Percentiles rank a stretch among this genome's conserved stretches.
These are phyloP conservation scores for Corymbia maculata DNA, from an alignment of 345 rosid species.

Conservation along the genomic window DNA sequence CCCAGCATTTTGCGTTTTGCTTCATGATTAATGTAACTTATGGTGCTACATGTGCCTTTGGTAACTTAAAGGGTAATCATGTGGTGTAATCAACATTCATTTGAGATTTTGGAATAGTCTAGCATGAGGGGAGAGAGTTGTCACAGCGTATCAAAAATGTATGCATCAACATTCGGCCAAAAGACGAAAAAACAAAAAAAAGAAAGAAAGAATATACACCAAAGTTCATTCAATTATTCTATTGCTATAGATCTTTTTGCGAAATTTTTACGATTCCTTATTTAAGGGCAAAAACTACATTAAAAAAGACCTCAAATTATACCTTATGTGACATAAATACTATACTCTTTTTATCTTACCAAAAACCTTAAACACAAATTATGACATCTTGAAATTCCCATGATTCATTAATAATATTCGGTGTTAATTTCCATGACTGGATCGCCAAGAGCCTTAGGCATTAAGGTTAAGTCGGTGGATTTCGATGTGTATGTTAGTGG, in stretches of 20 bases:
- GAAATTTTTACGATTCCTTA: no score
- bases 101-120: background rate
- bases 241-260: background rate
- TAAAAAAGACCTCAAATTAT: background rate
- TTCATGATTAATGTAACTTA: background rate
- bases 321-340: accelerated
- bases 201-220: background rate
- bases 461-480: background rate
- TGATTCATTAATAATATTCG: background rate
- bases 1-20: background rate
- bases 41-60: no score
- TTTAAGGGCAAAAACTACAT: background rate
- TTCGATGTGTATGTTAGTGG: background rate
- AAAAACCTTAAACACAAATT: background rate
- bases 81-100: background rate
- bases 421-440: background rate
- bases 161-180: background rate
- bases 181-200: no score
- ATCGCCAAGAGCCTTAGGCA: background rate
- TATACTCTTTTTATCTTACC: no score
- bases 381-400: background rate
- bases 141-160: background rate
- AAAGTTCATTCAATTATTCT: background rate
- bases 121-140: background rate
- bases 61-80: no score